These are phyloP conservation scores for Ambrosiella xylebori DNA, from an alignment of 2,329 filamentous ascomycete species.

Conservation along the genomic window DNA sequence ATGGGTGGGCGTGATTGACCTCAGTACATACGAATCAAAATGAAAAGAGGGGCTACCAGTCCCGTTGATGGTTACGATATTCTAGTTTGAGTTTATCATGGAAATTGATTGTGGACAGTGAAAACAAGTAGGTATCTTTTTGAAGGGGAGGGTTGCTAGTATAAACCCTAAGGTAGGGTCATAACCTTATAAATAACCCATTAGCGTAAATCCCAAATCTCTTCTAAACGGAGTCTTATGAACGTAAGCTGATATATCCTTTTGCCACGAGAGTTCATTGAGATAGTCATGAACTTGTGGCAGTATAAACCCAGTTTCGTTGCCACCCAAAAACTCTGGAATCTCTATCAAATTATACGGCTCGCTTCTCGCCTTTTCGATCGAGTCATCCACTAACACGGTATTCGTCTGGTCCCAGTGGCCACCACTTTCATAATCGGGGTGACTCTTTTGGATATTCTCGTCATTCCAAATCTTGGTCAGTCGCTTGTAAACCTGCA, in stretches of 20 bases:
- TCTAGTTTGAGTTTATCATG: background rate
- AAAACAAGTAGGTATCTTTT: background rate
- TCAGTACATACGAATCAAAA: background rate
- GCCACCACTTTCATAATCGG: constrained; percentile 19
- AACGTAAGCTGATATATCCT: constrained; percentile 47
- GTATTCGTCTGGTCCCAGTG: constrained; percentile 73
- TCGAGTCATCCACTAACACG: constrained; percentile 71
- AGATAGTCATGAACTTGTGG: constrained; percentile 45
- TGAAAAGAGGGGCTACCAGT: constrained; percentile 9
- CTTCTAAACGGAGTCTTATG: constrained; percentile 31
- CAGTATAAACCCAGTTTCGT: constrained; percentile 29
- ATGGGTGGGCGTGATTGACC: background rate
- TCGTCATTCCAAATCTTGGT: constrained; percentile 49
- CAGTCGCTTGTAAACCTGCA: constrained; percentile 83
- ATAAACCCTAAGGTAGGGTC: background rate
- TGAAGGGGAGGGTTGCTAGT: background rate
- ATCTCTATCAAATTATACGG: constrained; percentile 69
- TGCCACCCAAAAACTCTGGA: constrained; percentile 50
- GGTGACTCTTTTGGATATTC: constrained; percentile 27
- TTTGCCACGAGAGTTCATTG: constrained; percentile 34
- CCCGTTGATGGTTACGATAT: constrained; percentile 1
- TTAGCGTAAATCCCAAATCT: constrained; percentile 14
- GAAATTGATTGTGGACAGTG: background rate
- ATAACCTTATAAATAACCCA: background rate
- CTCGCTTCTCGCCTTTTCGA: constrained; percentile 63